Evolutionary conservation across 2,329 filamentous ascomycete species (phyloP), one percentile per base, ranked within the genome.

Genomic region (Fusarium xyrophilum): DNA sequence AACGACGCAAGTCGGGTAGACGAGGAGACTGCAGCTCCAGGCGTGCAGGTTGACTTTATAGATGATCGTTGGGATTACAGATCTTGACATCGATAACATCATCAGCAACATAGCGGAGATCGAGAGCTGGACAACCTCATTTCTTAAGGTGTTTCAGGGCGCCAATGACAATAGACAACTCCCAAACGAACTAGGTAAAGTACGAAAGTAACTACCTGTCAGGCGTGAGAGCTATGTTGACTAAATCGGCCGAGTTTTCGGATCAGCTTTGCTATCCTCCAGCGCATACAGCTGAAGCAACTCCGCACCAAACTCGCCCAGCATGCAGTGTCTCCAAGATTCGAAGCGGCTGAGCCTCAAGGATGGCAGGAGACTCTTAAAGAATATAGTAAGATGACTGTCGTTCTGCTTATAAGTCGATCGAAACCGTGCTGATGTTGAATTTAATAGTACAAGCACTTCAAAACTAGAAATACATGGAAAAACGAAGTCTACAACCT

Each of bases 401-500:
- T 1, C 4, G 0, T 8, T n/a, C 23, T n/a, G n/a, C 3, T n/a
- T 9, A 6, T 6, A 17, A 9, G 17, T 10, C 13, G 33, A 39
- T 7, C 4, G 7, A 19, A 25, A 15, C 1, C 1, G 5, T 40
- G 8, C n/a, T 53, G 9, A 53, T 40, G 14, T 11, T 7, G 12
- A 6, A 19, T 6, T 6, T 5, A 8, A n/a, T 1, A 54, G 55
- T 42, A 5, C 35, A 57, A 28, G 47, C 55, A 4, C 47, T 54
- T 2, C n/a, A 42, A 23, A 25, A 57, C 3, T 57, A 57, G 23
- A 47, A 57, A 6, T 54, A 57, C 4, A 57, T 57, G 47, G 33
- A 54, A 19, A 42, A 19, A 2, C 17, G 21, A 33, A 54, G 47
- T 12, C 6, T 53, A 1, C 19, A 15, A 3, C 10, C 47, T 12